Base-by-base conservation (phyloP, 805 yeast species). In the Metschnikowia matae region DNA sequence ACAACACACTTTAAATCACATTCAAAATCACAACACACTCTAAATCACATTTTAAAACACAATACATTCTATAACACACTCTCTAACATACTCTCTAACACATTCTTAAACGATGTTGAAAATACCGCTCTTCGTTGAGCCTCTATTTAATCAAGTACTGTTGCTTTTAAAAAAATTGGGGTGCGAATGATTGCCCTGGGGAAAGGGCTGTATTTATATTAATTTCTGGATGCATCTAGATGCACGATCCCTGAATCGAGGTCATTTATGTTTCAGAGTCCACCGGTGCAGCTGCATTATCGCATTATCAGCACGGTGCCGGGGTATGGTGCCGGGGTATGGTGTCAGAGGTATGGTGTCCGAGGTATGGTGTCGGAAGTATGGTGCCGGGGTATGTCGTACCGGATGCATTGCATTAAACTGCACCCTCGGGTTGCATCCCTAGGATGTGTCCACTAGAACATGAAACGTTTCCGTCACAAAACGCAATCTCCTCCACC, bases 401-500 rank as follows among this genome's bases (percentile, higher is more conserved):
- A 4, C 41, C 31, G 26, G 5, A 5, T 39, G 31, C 41, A n/a
- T 39, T 38, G n/a, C 11, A 10, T 20, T 20, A 20, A 17, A 14
- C 39, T 15, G 37, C 17, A n/a, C 11, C 15, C 31, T 37, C 40
- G n/a, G 40, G 11, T 18, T 40, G 15, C 43, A 40, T 15, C 32
- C 21, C 43, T 15, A 40, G 7, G 6, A 40, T 26, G 31, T 42
- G 45, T 15, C 18, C 17, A 2, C 29, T 8, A n/a, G 45, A 15
- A 33, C 45, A 42, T 42, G 45, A 20, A 17, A 10, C 20, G 3
- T 42, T 39, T 4, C 42, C 48, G 44, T 52, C 47, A 44, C 61
- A 57, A 33, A 21, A 48, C 4, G 17, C 11, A n/a, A 52, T 39
- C 13, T 23, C 21, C 15, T 14, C 31, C 42, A 51, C 56, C 61